Conservation (phyloP, 1,284 basidiomycete genomes). For the Apiotrichum akiyoshidainum region DNA sequence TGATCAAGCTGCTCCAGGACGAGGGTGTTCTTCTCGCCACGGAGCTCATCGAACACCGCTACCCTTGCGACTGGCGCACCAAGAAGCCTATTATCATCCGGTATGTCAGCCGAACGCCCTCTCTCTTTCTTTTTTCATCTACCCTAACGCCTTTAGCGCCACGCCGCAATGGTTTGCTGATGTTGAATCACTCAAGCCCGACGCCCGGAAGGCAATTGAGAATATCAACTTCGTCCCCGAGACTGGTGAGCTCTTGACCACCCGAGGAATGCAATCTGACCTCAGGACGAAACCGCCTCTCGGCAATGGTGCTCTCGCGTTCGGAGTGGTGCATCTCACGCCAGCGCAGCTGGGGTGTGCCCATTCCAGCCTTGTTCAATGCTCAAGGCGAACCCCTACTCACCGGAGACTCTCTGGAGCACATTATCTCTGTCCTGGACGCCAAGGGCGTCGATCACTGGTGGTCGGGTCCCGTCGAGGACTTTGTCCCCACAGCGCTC, state of each 20-base stretch:
- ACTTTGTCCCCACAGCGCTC: slow-evolving; percentile 69
- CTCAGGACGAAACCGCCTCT: slow-evolving; percentile 75
- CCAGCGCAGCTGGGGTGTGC: slow-evolving; percentile 96
- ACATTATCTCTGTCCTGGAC: slow-evolving; percentile 74
- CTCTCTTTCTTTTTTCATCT: background rate
- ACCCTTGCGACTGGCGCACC: slow-evolving; percentile 97
- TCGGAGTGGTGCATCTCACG: slow-evolving; percentile 99
- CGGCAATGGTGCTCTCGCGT: slow-evolving; percentile 77
- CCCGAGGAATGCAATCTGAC: background rate
- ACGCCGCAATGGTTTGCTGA: slow-evolving; percentile 99
- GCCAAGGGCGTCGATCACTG: slow-evolving; percentile 74
- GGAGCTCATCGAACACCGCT: slow-evolving; percentile 76
- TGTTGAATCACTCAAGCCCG: slow-evolving; percentile 74
- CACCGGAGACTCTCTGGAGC: slow-evolving; percentile 63
- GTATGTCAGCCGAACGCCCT: slow-evolving; percentile 32
- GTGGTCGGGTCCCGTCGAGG: slow-evolving; percentile 83
- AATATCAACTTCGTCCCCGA: slow-evolving; percentile 75
- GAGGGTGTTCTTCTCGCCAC: slow-evolving; percentile 62
- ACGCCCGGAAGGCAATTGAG: slow-evolving; percentile 68
- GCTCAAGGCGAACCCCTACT: slow-evolving; percentile 67
- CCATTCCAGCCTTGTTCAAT: slow-evolving; percentile 86
- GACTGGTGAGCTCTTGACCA: slow-evolving; percentile 58
- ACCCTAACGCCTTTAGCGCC: slow-evolving; percentile 58
- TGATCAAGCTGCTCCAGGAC: slow-evolving; percentile 64
- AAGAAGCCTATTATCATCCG: slow-evolving; percentile 86